Evolutionary conservation across 148 eudicot genomes (phyloP).

Genomic region (Fagopyrum tataricum): DNA sequence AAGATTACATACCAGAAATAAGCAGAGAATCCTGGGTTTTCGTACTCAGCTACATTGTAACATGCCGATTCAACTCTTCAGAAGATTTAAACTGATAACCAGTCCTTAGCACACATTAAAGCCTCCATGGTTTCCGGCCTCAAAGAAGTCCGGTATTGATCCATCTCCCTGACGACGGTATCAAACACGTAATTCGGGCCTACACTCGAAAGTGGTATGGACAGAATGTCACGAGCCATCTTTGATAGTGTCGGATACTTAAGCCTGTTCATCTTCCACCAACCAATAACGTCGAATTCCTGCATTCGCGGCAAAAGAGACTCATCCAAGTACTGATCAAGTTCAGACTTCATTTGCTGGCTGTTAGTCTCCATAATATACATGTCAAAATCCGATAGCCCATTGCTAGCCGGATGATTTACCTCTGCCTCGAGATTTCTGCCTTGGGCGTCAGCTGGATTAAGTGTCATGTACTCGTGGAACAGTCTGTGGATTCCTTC

Average conservation of each 20-base stretch:
- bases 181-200: slow-evolving; percentile 37
- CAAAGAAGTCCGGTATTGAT: slow-evolving; percentile 41
- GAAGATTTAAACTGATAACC: slow-evolving; percentile 27
- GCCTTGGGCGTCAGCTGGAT: slow-evolving; percentile 33
- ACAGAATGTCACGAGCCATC: slow-evolving; percentile 85
- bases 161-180: slow-evolving; percentile 45
- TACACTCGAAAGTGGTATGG: slow-evolving; percentile 51
- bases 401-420: slow-evolving; percentile 40
- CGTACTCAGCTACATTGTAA: background rate
- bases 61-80: background rate
- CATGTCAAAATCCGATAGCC: slow-evolving; percentile 72
- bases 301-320: slow-evolving; percentile 74
- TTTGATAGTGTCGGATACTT: slow-evolving; percentile 92
- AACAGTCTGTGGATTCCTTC: slow-evolving; percentile 86
- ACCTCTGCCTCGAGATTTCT: slow-evolving; percentile 38
- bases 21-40: background rate
- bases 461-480: slow-evolving; percentile 55
- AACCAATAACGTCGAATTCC: slow-evolving; percentile 85
- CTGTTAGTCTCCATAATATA: slow-evolving; percentile 81
- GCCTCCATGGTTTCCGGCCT: slow-evolving; percentile 71
- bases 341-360: slow-evolving; percentile 69
- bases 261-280: slow-evolving; percentile 86
- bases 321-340: slow-evolving; percentile 93
- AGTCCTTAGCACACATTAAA: slow-evolving; percentile 65
- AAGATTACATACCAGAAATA: background rate